Base-by-base conservation (phyloP, 2,329 filamentous ascomycete genomes). In the Teratosphaeria nubilosa region DNA sequence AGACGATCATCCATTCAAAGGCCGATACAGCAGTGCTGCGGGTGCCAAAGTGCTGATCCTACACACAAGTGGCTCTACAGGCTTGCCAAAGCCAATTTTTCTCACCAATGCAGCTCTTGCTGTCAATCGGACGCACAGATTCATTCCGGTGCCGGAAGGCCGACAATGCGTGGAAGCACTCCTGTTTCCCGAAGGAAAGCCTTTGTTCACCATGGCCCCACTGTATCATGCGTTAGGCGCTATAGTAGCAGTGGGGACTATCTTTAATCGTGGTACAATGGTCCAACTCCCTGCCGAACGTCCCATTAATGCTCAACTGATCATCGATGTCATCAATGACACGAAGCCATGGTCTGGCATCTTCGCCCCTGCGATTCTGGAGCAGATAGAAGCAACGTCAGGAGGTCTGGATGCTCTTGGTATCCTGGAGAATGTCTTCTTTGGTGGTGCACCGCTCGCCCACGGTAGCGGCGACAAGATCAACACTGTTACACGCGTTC, bases 1-100 rank as follows among this genome's bases (percentile, higher is more conserved):
- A 16, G 30, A 56, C 10, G 13, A 22, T 20, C 54, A 45, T 30
- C 27, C 54, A 6, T 56, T 48, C 37, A 14, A 25, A 31, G 45
- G 54, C 9, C 54, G 27, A 13, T 56, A 54, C 48, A 53, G 37
- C 13, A 24, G 31, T 16, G 54, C 37, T 11, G 51, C 31, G 22
- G 24, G 54, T 34, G 34, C 52, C 7, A 48, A 30, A 10, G 34
- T 51, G 48, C 14, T 59, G 5, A 54, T 59, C 20, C 25, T 59
- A 24, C 58, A 59, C 41, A 54, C 55, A n/a, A 56, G 52, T 20
- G 58, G 58, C 48, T 58, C 48, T 14, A 59, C 58, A 10, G 58
- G 58, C 9, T n/a, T 51, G 6, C 58, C 58, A 9, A 59, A 59
- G 20, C 58, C 58, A 10, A 59, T 59, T 2, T 45, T 22, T 20